Percentiles rank a stretch among this genome's conserved stretches.
Evolutionary conservation across 2,329 filamentous ascomycete species (phyloP).

Genomic region (Exophiala oligosperma): DNA sequence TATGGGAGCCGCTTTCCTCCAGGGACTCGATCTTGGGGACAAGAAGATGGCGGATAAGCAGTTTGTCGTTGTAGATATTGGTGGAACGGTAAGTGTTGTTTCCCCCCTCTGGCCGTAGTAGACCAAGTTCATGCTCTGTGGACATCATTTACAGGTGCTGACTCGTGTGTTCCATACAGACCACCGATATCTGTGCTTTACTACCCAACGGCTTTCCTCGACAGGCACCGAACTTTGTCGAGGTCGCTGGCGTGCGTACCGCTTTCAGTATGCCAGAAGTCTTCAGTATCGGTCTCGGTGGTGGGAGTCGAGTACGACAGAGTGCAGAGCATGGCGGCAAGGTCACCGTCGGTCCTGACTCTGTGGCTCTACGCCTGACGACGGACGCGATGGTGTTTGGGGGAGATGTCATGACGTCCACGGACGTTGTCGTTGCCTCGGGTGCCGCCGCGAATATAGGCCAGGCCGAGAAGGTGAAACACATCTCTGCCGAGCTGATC

Average conservation of each 20-base stretch:
- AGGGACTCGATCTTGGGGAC: constrained; percentile 31
- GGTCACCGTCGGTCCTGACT: constrained; percentile 56
- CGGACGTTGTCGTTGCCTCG: constrained; percentile 51
- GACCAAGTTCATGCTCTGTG: no score
- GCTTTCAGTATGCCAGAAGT: constrained; percentile 60
- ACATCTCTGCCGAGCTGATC: constrained; percentile 35
- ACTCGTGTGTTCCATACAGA: constrained; percentile 28
- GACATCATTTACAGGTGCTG: no score
- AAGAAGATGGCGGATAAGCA: constrained; percentile 31
- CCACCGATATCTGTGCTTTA: constrained; percentile 59
- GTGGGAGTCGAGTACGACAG: constrained; percentile 49
- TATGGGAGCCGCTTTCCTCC: constrained; percentile 62
- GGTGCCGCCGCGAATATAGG: constrained; percentile 32
- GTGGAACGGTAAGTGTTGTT: constrained; percentile 47
- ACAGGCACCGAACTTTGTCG: constrained; percentile 59
- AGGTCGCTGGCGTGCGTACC: constrained; percentile 59
- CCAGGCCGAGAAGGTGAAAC: constrained; percentile 25
- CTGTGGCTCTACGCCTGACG: constrained; percentile 54
- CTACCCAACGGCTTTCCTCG: constrained; percentile 60
- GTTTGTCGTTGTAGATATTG: constrained; percentile 56
- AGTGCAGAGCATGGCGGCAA: constrained; percentile 25
- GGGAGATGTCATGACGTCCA: constrained; percentile 54
- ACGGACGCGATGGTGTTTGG: constrained; percentile 55
- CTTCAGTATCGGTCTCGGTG: constrained; percentile 51
- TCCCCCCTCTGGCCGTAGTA: no score